Evolutionary conservation across 2,329 filamentous ascomycete species (phyloP).

Genomic region (Cryoendolithus antarcticus): DNA sequence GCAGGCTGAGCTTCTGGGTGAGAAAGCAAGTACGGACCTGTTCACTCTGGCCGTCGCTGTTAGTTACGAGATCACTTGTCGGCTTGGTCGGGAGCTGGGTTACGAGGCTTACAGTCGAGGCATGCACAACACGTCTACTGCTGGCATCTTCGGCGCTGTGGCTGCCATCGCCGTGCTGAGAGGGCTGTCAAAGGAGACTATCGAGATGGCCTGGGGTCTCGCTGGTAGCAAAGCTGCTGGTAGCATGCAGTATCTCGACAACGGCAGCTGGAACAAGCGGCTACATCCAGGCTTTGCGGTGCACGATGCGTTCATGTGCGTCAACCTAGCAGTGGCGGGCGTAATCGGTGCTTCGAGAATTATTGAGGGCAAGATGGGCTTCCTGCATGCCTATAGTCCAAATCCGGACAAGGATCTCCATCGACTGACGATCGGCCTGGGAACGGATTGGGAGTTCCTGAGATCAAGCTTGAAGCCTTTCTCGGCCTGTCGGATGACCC

Average conservation of each 20-base stretch:
- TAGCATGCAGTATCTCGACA: constrained; percentile 28
- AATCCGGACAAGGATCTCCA: constrained; percentile 12
- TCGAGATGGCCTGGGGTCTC: constrained; percentile 26
- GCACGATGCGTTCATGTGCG: constrained; percentile 27
- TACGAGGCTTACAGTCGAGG: constrained; percentile 24
- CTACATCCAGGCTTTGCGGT: constrained; percentile 28
- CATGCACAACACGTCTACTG: constrained; percentile 27
- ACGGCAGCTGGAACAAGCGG: constrained; percentile 28
- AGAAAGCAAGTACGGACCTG: constrained; percentile 8
- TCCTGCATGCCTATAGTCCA: constrained; percentile 20
- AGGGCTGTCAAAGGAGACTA: constrained; percentile 10
- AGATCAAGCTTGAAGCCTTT: constrained; percentile 19
- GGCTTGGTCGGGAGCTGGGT: constrained; percentile 23
- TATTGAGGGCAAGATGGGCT: constrained; percentile 20
- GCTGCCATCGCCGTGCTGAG: constrained; percentile 22
- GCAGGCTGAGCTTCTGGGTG: constrained; percentile 18
- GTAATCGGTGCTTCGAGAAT: constrained; percentile 18
- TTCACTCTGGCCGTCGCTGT: constrained; percentile 23
- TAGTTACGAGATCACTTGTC: constrained; percentile 24
- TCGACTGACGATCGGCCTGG: constrained; percentile 12
- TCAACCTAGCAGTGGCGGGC: constrained; percentile 24
- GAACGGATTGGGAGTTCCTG: constrained; percentile 16
- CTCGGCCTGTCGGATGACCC: constrained; percentile 22
- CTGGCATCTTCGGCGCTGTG: constrained; percentile 27
- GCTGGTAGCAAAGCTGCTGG: constrained; percentile 27